Evolutionary conservation across 192 early-diverging fungal species (phyloP).

Genomic region (Spizellomyces sp.): DNA sequence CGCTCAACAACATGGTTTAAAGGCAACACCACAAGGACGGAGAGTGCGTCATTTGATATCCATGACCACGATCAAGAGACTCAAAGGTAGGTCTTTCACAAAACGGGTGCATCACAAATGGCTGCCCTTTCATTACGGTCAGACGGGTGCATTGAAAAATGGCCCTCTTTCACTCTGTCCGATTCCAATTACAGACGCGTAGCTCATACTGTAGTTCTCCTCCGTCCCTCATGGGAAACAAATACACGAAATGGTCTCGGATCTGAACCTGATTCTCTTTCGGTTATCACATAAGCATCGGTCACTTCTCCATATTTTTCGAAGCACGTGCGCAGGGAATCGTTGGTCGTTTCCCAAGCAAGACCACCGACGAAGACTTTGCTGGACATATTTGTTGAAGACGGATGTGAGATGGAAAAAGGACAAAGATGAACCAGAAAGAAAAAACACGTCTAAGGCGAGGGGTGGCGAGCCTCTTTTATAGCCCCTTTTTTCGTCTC

Average conservation of each 20-base stretch:
- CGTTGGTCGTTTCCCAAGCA: constrained; percentile 63
- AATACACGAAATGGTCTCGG: not conserved
- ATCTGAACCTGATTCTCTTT: constrained; percentile 65
- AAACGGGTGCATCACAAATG: too few relatives aligned
- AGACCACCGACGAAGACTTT: constrained; percentile 36
- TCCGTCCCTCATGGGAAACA: too few relatives aligned
- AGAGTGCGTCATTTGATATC: not conserved
- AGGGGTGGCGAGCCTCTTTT: too few relatives aligned
- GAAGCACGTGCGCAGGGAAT: constrained; percentile 59
- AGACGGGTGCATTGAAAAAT: too few relatives aligned
- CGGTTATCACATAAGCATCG: constrained; percentile 64
- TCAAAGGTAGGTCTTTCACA: too few relatives aligned
- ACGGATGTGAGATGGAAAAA: not conserved
- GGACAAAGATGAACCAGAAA: not conserved
- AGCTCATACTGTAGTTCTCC: too few relatives aligned
- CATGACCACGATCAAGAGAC: too few relatives aligned
- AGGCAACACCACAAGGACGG: constrained; percentile 1
- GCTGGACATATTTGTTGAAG: constrained; percentile 10
- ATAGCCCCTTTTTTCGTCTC: not conserved
- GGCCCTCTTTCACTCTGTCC: too few relatives aligned
- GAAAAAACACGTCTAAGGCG: not conserved
- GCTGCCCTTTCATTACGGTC: too few relatives aligned
- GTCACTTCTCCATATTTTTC: constrained; percentile 51
- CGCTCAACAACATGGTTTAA: too few relatives aligned
- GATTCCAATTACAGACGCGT: too few relatives aligned